Conservation (phyloP, 345 rosid genomes). For the Brassica incana region DNA sequence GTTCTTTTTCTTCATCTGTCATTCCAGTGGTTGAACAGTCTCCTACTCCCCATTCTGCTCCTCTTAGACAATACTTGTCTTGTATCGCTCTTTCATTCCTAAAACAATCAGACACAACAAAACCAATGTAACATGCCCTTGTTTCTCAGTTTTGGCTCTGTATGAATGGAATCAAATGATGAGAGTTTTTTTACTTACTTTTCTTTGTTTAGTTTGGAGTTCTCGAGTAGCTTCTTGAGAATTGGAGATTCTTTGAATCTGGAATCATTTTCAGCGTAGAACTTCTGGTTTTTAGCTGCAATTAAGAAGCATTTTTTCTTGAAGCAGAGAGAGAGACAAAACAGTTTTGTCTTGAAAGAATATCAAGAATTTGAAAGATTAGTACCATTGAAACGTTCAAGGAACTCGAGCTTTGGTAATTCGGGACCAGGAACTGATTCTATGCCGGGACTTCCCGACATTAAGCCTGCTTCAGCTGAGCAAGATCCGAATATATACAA, state of each 20-base stretch:
- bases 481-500: conserved; percentile 1
- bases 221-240: conserved; percentile 79
- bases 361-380: background rate
- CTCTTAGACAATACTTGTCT: conserved; percentile 87
- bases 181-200: conserved; percentile 47
- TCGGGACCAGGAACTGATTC: conserved; percentile 93
- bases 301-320: background rate
- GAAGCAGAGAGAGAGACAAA: background rate
- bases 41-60: conserved; percentile 97
- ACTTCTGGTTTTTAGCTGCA: conserved; percentile 93
- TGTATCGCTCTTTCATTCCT: conserved; percentile 65
- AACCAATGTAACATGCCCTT: background rate
- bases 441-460: conserved; percentile 80
- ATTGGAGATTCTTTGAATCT: conserved; percentile 82
- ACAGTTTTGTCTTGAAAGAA: background rate
- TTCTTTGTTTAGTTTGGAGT: conserved; percentile 71
- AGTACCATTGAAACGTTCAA: conserved; percentile 70
- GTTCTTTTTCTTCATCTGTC: conserved; percentile 70
- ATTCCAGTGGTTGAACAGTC: conserved; percentile 87
- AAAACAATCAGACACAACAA: background rate
- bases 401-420: conserved; percentile 78
- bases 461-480: conserved; percentile 77
- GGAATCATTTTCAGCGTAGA: conserved; percentile 74
- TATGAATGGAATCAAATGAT: background rate
- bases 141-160: conserved; percentile 1